These are phyloP conservation scores for Coemansia furcata DNA, from an alignment of 192 early-diverging fungal genomes.

Conservation along the genomic window DNA sequence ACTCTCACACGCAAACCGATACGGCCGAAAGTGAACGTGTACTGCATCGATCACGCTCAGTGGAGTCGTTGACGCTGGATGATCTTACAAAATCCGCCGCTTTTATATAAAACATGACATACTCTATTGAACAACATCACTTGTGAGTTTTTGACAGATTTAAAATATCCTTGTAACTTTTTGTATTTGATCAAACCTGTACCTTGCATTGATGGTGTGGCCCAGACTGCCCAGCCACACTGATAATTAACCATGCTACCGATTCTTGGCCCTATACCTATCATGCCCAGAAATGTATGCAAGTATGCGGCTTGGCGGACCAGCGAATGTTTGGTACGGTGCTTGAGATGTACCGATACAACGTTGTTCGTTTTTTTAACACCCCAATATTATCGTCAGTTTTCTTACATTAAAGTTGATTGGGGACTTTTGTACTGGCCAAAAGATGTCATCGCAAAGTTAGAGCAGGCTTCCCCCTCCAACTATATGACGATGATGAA, in stretches of 20 bases:
- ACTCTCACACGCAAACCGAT: neutral
- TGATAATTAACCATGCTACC: neutral
- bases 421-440: neutral
- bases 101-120: neutral
- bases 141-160: too few species aligned
- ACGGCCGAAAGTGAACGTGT: neutral
- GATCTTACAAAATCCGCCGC: neutral
- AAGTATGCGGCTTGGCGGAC: neutral
- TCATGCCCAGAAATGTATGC: conserved; percentile 5
- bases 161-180: neutral
- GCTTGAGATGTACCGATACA: neutral
- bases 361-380: neutral
- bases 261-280: neutral
- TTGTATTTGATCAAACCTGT: neutral
- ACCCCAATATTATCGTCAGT: neutral
- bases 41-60: neutral
- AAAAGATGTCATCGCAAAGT: neutral
- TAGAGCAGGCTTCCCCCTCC: neutral
- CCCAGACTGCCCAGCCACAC: neutral
- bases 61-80: neutral
- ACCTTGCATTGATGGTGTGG: neutral
- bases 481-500: neutral
- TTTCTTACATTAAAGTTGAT: too few species aligned
- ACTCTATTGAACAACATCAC: too few species aligned
- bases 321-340: neutral